Conservation (phyloP, 345 rosid genomes). For the Salix brachista region DNA sequence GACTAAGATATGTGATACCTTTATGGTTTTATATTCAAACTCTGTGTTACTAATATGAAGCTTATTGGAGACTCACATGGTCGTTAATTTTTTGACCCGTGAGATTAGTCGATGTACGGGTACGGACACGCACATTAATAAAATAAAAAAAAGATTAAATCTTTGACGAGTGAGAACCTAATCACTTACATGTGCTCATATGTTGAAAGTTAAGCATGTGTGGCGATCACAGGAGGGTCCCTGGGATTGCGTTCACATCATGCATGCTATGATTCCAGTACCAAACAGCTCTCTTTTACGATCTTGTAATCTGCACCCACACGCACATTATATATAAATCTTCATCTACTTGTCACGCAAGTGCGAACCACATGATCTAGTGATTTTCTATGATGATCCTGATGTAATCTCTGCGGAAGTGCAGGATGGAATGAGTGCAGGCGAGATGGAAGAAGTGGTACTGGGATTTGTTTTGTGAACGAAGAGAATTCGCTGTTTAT, state of each 20-base stretch:
- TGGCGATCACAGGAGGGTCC: not conserved
- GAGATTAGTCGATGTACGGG: too few species aligned
- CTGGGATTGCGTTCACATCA: not conserved
- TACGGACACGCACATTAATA: too few species aligned
- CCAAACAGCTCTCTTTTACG: not conserved
- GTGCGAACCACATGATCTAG: not conserved
- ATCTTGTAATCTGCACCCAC: not conserved
- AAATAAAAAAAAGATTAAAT: not conserved
- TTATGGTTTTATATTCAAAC: too few species aligned
- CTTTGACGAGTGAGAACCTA: not conserved
- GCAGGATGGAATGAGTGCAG: not conserved
- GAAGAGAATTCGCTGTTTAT: too few species aligned
- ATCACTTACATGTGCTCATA: not conserved
- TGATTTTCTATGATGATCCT: not conserved
- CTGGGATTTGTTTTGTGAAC: not conserved
- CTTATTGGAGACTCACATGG: too few species aligned
- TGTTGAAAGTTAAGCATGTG: not conserved
- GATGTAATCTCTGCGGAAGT: not conserved
- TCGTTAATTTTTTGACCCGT: accelerated
- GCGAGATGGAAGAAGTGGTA: not conserved
- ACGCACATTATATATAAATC: too few species aligned
- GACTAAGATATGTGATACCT: too few species aligned
- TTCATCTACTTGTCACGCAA: not conserved
- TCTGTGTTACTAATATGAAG: too few species aligned
- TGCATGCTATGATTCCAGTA: not conserved